Percentiles rank a stretch among this genome's conserved stretches.
Evolutionary conservation across 108 stramenopile species (phyloP).

Genomic region (Epipyxis sp.): DNA sequence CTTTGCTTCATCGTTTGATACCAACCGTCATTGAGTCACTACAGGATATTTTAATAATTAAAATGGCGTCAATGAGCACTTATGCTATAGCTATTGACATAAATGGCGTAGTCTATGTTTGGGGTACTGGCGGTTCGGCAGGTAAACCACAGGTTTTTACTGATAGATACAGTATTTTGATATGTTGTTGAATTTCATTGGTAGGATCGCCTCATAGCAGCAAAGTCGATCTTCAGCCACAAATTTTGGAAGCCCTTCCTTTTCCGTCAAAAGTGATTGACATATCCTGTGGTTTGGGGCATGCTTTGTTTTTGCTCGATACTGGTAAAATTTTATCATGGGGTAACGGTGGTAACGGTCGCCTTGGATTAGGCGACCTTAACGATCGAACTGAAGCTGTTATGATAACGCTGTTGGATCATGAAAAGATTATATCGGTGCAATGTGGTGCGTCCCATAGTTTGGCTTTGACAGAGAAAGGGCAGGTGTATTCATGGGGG

Average conservation of each 20-base stretch:
- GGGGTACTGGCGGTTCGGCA: constrained; percentile 26
- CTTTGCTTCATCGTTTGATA: background rate
- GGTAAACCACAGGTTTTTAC: constrained; percentile 1
- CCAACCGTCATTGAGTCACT: constrained; percentile 15
- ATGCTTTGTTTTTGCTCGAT: constrained; percentile 30
- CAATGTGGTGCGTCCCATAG: constrained; percentile 50
- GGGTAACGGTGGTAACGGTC: constrained; percentile 51
- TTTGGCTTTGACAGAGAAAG: constrained; percentile 36
- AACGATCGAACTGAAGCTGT: constrained; percentile 35
- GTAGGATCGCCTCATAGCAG: no score
- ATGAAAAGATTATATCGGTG: constrained; percentile 37
- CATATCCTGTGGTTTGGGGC: constrained; percentile 49
- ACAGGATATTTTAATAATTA: background rate
- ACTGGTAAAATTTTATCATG: constrained; percentile 43
- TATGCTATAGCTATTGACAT: background rate
- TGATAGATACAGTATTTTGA: background rate
- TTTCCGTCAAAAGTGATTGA: constrained; percentile 30
- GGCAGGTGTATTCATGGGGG: constrained; percentile 46
- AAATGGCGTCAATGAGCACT: constrained; percentile 29
- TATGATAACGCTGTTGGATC: constrained; percentile 8
- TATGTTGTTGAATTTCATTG: no score
- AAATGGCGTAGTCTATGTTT: constrained; percentile 5
- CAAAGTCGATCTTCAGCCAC: background rate
- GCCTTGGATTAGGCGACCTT: constrained; percentile 46
- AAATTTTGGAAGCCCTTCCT: background rate